These are phyloP conservation scores for Myriangium duriaei DNA, from an alignment of 2,329 filamentous ascomycete genomes.

Conservation along the genomic window DNA sequence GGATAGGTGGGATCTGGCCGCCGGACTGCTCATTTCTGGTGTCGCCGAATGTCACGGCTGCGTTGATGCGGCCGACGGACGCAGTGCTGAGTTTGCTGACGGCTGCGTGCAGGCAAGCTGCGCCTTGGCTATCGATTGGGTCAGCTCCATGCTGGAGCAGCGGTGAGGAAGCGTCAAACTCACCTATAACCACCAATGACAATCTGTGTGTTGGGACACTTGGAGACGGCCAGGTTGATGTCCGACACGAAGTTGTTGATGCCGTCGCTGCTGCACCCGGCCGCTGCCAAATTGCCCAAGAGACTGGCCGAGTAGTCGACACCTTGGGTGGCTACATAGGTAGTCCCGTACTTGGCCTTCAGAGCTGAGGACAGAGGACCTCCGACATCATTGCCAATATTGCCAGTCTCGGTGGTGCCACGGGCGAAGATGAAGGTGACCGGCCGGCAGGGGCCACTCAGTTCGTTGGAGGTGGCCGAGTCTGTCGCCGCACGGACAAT, in stretches of 20 bases:
- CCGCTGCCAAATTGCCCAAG: constrained; percentile 3
- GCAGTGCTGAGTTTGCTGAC: constrained; percentile 19
- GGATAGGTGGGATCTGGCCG: constrained; percentile 24
- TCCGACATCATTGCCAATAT: constrained; percentile 25
- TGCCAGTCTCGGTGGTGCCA: constrained; percentile 36
- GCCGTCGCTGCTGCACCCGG: constrained; percentile 6
- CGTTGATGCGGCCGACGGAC: constrained; percentile 22
- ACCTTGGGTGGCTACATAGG: constrained; percentile 13
- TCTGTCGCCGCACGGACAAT: constrained; percentile 4
- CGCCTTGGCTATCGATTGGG: constrained; percentile 21
- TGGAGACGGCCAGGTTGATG: constrained; percentile 13
- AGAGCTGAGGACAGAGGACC: constrained; percentile 12
- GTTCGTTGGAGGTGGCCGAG: constrained; percentile 1
- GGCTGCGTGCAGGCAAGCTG: constrained; percentile 26
- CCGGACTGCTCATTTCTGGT: constrained; percentile 27
- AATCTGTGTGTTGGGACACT: constrained; percentile 20
- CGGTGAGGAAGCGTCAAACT: too few species aligned
- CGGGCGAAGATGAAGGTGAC: constrained; percentile 10
- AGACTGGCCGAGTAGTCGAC: constrained; percentile 13
- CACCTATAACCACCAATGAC: constrained; percentile 18
- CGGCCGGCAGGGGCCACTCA: background rate
- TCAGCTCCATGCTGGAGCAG: background rate
- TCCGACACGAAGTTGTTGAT: constrained; percentile 11
- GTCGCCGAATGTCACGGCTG: constrained; percentile 22
- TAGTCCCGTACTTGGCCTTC: constrained; percentile 9